phyloP scores from a whole-genome alignment of 2,329 filamentous ascomycete species.

The Colletotrichum sansevieriae region DNA sequence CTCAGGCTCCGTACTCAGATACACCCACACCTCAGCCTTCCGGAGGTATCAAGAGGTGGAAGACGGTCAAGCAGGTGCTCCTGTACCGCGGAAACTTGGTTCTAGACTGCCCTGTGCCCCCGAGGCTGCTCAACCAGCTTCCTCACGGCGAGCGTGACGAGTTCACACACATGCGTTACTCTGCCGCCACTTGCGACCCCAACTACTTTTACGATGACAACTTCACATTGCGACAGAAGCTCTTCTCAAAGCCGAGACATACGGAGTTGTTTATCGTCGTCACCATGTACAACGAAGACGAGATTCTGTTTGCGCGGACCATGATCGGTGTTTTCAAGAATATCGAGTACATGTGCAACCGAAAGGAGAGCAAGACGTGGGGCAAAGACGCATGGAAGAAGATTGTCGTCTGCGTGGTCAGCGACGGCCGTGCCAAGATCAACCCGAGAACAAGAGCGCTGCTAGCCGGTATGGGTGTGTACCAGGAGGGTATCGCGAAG shows the following conservation, averaged over 20 bases:
- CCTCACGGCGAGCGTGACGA: constrained; percentile 94
- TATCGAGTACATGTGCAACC: constrained; percentile 96
- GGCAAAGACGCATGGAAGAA: constrained; percentile 99
- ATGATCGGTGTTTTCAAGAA: constrained; percentile 99
- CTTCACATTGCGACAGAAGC: constrained; percentile 90
- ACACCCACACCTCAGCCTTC: constrained; percentile 59
- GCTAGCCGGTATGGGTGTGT: constrained; percentile 92
- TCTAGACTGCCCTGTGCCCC: constrained; percentile 94
- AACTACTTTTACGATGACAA: constrained; percentile 88
- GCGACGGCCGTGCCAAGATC: constrained; percentile 96
- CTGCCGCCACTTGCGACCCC: constrained; percentile 94
- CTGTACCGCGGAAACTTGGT: constrained; percentile 97
- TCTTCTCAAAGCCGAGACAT: constrained; percentile 92
- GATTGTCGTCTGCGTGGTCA: constrained; percentile 98
- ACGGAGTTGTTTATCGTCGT: constrained; percentile 97
- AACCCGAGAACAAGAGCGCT: constrained; percentile 91
- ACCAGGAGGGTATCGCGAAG: constrained; percentile 98
- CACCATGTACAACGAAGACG: constrained; percentile 99
- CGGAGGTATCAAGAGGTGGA: constrained; percentile 85
- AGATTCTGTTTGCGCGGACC: constrained; percentile 93
- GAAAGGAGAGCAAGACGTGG: constrained; percentile 96
- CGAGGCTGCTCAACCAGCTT: constrained; percentile 86
- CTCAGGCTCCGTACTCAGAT: constrained; percentile 61
- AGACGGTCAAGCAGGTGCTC: constrained; percentile 98
- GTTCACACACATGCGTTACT: constrained; percentile 92